Conservation (phyloP, 1,284 basidiomycete genomes). For the Sanghuangporus baumii region DNA sequence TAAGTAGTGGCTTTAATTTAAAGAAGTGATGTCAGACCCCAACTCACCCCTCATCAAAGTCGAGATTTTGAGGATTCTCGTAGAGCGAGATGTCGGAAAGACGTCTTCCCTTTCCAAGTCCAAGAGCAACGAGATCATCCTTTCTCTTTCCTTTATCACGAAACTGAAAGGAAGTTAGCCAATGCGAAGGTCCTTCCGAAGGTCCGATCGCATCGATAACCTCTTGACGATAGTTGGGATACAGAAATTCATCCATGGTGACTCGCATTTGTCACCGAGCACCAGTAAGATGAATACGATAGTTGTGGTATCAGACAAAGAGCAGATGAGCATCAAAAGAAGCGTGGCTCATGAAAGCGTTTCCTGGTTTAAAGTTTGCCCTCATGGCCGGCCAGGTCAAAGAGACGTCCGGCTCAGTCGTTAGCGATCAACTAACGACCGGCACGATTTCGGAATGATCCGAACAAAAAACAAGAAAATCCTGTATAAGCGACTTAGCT, state of each 20-base stretch:
- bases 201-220: conserved; percentile 9
- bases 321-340: background rate
- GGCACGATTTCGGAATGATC: background rate
- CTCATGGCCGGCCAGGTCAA: background rate
- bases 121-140: conserved; percentile 6
- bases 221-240: conserved; percentile 15
- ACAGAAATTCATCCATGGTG: background rate
- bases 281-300: background rate
- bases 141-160: conserved; percentile 14
- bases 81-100: conserved; percentile 3
- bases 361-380: background rate
- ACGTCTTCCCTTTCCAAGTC: background rate
- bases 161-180: conserved; percentile 6
- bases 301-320: background rate
- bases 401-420: background rate
- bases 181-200: background rate
- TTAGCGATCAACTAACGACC: background rate
- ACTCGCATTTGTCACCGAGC: no score
- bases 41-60: conserved; percentile 10
- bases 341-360: background rate
- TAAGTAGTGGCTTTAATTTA: background rate
- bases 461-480: no score
- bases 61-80: conserved; percentile 14
- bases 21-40: background rate
- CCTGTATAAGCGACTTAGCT: no score